These are phyloP conservation scores for Fusarium palustre DNA, from an alignment of 2,329 filamentous ascomycete genomes.

Conservation along the genomic window DNA sequence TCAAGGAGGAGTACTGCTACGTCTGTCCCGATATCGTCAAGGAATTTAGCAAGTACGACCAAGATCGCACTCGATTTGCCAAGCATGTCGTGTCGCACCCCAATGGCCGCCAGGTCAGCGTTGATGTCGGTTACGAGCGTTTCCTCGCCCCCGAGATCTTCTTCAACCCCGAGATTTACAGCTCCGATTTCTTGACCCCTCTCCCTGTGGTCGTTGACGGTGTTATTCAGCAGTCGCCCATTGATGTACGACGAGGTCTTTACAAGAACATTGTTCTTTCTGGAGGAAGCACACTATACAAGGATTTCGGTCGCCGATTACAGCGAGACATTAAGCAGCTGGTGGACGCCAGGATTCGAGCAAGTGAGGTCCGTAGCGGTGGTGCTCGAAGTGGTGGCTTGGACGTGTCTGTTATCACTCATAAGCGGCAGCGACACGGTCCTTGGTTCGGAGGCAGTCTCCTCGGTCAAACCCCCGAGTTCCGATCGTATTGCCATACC, in stretches of 20 bases:
- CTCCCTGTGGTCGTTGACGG: constrained; percentile 94
- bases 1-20: constrained; percentile 99
- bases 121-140: constrained; percentile 97
- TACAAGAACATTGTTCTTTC: constrained; percentile 99
- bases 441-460: constrained; percentile 99
- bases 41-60: constrained; percentile 94
- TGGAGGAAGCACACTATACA: constrained; percentile 96
- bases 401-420: constrained; percentile 96
- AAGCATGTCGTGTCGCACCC: constrained; percentile 90
- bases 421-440: constrained; percentile 96
- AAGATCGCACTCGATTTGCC: constrained; percentile 88
- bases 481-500: constrained; percentile 98
- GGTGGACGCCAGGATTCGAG: constrained; percentile 91
- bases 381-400: constrained; percentile 93
- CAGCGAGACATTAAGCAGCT: constrained; percentile 97
- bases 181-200: constrained; percentile 96
- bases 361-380: constrained; percentile 90
- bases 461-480: constrained; percentile 96
- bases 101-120: constrained; percentile 83
- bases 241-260: constrained; percentile 93
- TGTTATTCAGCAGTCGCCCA: constrained; percentile 97
- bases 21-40: constrained; percentile 99
- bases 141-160: constrained; percentile 99
- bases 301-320: constrained; percentile 95
- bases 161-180: constrained; percentile 99